These are phyloP conservation scores for Fusarium pseudonygamai DNA, from an alignment of 2,329 filamentous ascomycete species.

Conservation along the genomic window DNA sequence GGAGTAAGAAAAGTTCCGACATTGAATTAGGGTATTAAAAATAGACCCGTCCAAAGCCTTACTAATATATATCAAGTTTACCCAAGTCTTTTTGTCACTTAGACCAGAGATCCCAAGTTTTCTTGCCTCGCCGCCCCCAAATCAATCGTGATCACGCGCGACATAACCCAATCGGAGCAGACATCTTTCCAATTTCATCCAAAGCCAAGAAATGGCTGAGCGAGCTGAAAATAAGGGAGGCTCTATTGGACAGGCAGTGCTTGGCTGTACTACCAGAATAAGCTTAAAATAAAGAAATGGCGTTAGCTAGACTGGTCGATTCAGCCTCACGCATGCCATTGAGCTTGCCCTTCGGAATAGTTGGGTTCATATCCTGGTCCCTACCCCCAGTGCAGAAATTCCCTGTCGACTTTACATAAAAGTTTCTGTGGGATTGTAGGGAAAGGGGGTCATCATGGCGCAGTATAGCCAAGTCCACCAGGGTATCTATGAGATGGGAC, in stretches of 20 bases:
- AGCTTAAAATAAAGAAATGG: conserved; percentile 7
- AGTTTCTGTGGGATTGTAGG: too few species aligned
- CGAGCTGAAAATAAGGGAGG: neutral
- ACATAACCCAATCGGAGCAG: neutral
- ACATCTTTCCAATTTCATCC: neutral
- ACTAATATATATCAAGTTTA: rapidly evolving
- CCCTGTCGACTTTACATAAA: rapidly evolving
- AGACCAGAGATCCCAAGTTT: rapidly evolving
- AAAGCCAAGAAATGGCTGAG: neutral
- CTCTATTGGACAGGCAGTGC: neutral
- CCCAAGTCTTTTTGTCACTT: neutral
- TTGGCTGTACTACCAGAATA: neutral
- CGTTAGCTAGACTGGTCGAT: neutral
- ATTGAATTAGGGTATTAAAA: neutral
- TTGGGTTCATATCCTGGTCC: neutral
- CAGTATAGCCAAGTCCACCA: neutral
- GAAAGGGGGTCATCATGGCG: neutral
- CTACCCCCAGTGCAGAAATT: rapidly evolving
- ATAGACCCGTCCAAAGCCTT: rapidly evolving
- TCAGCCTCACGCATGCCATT: neutral
- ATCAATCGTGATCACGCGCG: neutral
- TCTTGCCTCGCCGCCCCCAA: neutral
- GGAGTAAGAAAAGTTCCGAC: neutral
- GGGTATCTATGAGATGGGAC: neutral
- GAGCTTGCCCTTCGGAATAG: neutral